Percentiles rank a stretch among this genome's conserved stretches.
Conservation (phyloP, 257 asterid species). For the Perilla frutescens region DNA sequence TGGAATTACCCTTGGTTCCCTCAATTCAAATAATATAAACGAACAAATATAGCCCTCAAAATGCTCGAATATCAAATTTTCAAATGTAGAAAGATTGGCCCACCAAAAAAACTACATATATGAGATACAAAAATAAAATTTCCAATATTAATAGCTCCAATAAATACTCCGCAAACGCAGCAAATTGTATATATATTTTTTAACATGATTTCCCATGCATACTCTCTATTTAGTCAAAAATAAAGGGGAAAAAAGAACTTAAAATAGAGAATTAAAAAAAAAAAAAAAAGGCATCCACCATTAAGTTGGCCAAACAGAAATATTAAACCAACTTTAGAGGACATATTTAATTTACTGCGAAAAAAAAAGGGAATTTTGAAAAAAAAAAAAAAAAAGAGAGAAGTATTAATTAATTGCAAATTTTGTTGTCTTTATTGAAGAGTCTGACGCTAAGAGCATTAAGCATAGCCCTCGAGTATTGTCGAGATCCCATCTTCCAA, state of each 20-base stretch:
- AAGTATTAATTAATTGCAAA: conserved; percentile 30
- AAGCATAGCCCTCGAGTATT: conserved; percentile 77
- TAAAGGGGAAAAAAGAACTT: neutral
- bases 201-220: too few species aligned
- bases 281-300: neutral
- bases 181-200: too few species aligned
- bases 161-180: neutral
- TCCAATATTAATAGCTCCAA: neutral
- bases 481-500: conserved; percentile 93
- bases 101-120: neutral
- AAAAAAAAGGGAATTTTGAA: neutral
- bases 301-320: conserved; percentile 23
- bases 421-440: conserved; percentile 54
- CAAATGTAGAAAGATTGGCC: too few species aligned
- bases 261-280: neutral
- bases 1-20: too few species aligned
- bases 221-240: neutral
- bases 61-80: too few species aligned
- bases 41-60: too few species aligned
- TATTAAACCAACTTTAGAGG: neutral
- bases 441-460: conserved; percentile 75
- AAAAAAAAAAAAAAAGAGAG: neutral
- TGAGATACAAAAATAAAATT: neutral
- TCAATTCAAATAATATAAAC: too few species aligned
- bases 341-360: neutral